Evolutionary conservation across 1,284 basidiomycete species (phyloP).

Genomic region (Waitea zeae): DNA sequence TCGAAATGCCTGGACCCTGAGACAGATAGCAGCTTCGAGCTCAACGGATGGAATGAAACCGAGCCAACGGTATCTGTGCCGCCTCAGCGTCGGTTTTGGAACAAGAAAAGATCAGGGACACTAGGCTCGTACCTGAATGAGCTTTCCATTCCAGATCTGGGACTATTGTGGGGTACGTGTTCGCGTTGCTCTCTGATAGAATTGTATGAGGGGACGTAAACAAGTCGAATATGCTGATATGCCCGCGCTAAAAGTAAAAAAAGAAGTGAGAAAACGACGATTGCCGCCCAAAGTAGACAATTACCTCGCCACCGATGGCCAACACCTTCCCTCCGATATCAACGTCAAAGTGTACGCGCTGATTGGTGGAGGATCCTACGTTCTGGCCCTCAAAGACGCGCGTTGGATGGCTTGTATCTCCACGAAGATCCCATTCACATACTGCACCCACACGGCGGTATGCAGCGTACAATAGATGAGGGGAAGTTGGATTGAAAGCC

Average conservation of each 20-base stretch:
- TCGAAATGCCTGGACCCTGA: constrained; percentile 60
- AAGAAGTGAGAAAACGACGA: background rate
- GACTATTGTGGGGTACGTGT: too few species aligned
- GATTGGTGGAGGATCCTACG: constrained; percentile 36
- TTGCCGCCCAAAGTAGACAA: constrained; percentile 7
- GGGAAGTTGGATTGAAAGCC: constrained; percentile 57
- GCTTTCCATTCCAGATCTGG: constrained; percentile 4
- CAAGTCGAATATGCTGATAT: constrained; percentile 27
- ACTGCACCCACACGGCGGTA: constrained; percentile 52
- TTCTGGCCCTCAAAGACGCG: constrained; percentile 16
- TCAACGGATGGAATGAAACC: constrained; percentile 41
- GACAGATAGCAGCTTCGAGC: constrained; percentile 31
- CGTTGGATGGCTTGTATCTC: constrained; percentile 32
- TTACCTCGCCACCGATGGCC: constrained; percentile 55
- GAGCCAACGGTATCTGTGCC: constrained; percentile 46
- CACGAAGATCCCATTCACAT: constrained; percentile 67
- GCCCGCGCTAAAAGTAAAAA: constrained; percentile 12
- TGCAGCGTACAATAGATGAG: constrained; percentile 62
- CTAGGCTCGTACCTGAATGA: background rate
- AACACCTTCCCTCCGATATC: constrained; percentile 58
- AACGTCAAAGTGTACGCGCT: constrained; percentile 62
- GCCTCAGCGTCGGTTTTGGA: constrained; percentile 23
- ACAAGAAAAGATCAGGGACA: constrained; percentile 8
- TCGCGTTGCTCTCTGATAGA: too few species aligned
- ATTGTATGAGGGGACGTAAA: too few species aligned